Evolutionary conservation across 257 asterid genomes (phyloP).

Genomic region (Buddleja alternifolia): DNA sequence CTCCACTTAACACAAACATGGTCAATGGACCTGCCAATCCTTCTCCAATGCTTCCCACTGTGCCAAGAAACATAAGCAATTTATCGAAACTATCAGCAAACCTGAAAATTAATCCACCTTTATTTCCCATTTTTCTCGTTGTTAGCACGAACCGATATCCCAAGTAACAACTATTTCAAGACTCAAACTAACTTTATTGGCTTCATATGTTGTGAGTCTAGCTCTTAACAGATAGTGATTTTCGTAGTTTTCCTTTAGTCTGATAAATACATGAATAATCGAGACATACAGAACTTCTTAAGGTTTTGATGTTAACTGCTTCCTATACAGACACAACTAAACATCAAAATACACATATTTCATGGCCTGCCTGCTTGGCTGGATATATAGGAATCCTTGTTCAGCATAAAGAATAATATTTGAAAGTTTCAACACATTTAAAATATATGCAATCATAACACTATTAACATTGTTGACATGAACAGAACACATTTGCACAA

Average conservation of each 20-base stretch:
- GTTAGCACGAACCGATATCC: neutral
- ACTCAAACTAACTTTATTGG: neutral
- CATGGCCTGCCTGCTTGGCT: slow-evolving; percentile 2
- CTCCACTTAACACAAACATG: slow-evolving; percentile 41
- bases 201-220: neutral
- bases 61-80: slow-evolving; percentile 39
- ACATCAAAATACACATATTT: neutral
- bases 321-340: slow-evolving; percentile 1
- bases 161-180: neutral
- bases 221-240: neutral
- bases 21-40: slow-evolving; percentile 40
- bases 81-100: slow-evolving; percentile 41
- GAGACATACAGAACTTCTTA: neutral
- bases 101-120: slow-evolving; percentile 35
- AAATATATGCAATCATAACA: neutral
- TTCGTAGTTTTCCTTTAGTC: neutral
- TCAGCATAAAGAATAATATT: neutral
- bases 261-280: neutral
- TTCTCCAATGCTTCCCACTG: slow-evolving; percentile 37
- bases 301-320: neutral
- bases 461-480: too few species aligned
- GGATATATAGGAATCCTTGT: neutral
- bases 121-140: slow-evolving; percentile 26
- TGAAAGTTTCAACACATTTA: slow-evolving; percentile 11
- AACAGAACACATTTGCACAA: too few species aligned